Base-by-base conservation (phyloP, 2,329 filamentous ascomycete genomes). In the Laburnicola sp. region DNA sequence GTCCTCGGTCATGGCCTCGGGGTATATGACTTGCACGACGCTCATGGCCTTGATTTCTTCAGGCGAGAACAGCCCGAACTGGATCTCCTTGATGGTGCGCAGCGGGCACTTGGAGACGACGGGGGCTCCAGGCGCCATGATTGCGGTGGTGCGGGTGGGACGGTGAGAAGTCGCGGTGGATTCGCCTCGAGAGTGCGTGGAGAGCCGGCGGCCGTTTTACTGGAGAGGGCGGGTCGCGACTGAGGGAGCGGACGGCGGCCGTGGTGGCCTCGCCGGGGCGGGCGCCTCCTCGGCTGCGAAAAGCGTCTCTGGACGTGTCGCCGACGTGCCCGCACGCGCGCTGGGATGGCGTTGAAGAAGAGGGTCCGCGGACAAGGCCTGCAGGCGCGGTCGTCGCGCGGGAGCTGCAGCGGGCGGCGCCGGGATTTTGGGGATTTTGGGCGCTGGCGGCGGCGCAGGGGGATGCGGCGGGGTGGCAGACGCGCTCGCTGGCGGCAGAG, bases 11-110 rank as follows among this genome's bases (percentile, higher is more conserved):
- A 99, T 97, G 26, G 94, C 97, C 80, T 99, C 94, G n/a, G 94
- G 92, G 72, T 97, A 97, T 74, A 94, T 84, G 73, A 99, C 93
- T 74, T 96, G 90, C 64, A 87, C 89, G 58, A 97, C 93, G 76
- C 92, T 97, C 91, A 97, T 95, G 69, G 88, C 92, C 81, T 99
- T 97, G 77, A 97, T 96, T 80, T 99, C 95, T 74, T 99, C 94
- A 25, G 94, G 94, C 31, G 94, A 96, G 76, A 99, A 85, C 72
- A 99, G 84, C 71, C 94, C 94, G 73, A 99, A 99, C 81, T 99
- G 95, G 68, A 99, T 96, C 82, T 99, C 95, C 82, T 97, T 88
- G 69, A 99, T 92, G 62, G 89, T 96, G 82, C 94, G 93, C 83
- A 97, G 83, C 75, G 92, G 92, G 84, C 70, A 73, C 63, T 71